phyloP scores from a whole-genome alignment of 2,329 filamentous ascomycete genomes.

The Neonectria sp. region DNA sequence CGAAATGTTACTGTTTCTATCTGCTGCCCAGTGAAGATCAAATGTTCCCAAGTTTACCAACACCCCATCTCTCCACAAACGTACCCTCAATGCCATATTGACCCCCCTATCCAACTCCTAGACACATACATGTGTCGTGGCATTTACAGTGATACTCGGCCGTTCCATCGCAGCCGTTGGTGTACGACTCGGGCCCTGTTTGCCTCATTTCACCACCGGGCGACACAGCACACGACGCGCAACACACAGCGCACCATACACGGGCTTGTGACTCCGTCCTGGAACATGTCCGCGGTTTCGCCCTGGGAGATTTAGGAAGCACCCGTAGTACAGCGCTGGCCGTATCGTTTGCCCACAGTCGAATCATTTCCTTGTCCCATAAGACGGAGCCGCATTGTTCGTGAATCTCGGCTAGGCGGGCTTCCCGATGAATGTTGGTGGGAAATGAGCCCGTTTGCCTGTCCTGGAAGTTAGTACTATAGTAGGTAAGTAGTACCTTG shows the following conservation, averaged over 20 bases:
- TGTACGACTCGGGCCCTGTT: constrained; percentile 45
- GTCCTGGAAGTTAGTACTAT: neutral
- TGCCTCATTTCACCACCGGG: constrained; percentile 45
- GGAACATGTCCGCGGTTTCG: constrained; percentile 39
- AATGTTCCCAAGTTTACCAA: neutral
- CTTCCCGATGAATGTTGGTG: neutral
- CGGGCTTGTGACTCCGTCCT: constrained; percentile 32
- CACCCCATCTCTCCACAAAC: constrained; percentile 4
- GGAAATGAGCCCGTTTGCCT: neutral
- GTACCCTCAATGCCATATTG: constrained; percentile 7
- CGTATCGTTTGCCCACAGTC: constrained; percentile 35
- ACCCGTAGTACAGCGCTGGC: constrained; percentile 41
- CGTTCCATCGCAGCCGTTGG: constrained; percentile 43
- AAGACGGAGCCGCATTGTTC: constrained; percentile 6
- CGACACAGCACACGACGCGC: constrained; percentile 29
- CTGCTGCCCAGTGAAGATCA: neutral
- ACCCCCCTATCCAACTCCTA: neutral
- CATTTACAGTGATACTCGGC: constrained; percentile 38
- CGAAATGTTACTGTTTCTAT: neutral
- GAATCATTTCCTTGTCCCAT: constrained; percentile 32
- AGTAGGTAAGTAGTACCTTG: neutral
- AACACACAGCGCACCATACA: constrained; percentile 24
- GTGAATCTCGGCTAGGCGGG: constrained; percentile 7
- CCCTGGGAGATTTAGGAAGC: constrained; percentile 31
- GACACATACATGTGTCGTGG: constrained; percentile 30